A percentile compares a stretch with the other conserved stretches of the same genome.
Evolutionary conservation across 176 grass and related monocot genomes (phyloP).

Genomic region (Carex parvula): DNA sequence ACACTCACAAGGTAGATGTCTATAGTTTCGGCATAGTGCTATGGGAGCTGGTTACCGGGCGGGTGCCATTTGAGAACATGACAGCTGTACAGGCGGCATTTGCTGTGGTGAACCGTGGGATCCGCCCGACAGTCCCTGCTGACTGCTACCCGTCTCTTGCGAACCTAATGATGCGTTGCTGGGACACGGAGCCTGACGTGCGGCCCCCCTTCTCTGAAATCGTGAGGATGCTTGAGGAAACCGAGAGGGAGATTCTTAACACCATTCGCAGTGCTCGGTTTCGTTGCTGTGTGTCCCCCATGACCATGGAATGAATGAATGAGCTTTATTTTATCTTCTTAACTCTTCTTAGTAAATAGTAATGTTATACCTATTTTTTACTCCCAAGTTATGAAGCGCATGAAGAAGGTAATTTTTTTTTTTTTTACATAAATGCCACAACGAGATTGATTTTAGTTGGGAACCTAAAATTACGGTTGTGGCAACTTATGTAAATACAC

Average conservation of each 20-base stretch:
- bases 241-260: slow-evolving; percentile 50
- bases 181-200: slow-evolving; percentile 57
- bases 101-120: slow-evolving; percentile 56
- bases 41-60: slow-evolving; percentile 66
- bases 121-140: slow-evolving; percentile 44
- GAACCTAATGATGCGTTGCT: slow-evolving; percentile 62
- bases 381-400: slow-evolving; percentile 5
- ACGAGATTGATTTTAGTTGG: slow-evolving; percentile 6
- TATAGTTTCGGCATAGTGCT: slow-evolving; percentile 82
- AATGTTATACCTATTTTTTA: slow-evolving; percentile 1
- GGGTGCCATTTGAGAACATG: slow-evolving; percentile 76
- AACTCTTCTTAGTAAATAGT: background rate
- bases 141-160: slow-evolving; percentile 54
- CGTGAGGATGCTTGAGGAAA: slow-evolving; percentile 55
- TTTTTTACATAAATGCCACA: background rate
- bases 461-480: background rate
- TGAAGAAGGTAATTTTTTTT: background rate
- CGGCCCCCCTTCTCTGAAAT: slow-evolving; percentile 58
- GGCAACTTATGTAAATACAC: slow-evolving; percentile 26
- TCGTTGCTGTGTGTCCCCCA: slow-evolving; percentile 67
- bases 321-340: slow-evolving; percentile 9
- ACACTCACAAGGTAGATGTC: slow-evolving; percentile 68
- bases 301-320: slow-evolving; percentile 68
- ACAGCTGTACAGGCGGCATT: slow-evolving; percentile 76
- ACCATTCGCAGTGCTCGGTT: slow-evolving; percentile 65